A percentile compares a stretch with the other conserved stretches of the same genome.
phyloP scores from a whole-genome alignment of 306 rosid species.

The Casuarina cunninghamiana region DNA sequence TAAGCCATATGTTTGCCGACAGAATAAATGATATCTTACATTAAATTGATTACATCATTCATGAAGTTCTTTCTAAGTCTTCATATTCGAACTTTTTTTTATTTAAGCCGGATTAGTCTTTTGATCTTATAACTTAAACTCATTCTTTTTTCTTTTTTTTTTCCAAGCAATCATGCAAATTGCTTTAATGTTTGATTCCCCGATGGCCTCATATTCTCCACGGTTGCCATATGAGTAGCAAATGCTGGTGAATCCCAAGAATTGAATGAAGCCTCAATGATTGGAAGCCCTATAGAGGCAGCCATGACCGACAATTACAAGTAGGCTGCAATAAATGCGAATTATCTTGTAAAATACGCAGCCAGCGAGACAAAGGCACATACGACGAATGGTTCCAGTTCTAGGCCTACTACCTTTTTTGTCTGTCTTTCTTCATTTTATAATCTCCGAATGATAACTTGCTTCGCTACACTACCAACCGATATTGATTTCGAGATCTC shows the following conservation, averaged over 20 bases:
- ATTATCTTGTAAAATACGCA: slow-evolving; percentile 37
- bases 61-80: too few species aligned
- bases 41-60: too few species aligned
- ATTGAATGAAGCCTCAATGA: slow-evolving; percentile 31
- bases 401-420: slow-evolving; percentile 32
- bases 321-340: slow-evolving; percentile 30
- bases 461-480: not conserved
- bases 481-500: not conserved
- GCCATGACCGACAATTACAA: slow-evolving; percentile 50
- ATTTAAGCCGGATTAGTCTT: too few species aligned
- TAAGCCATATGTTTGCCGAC: too few species aligned
- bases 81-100: too few species aligned
- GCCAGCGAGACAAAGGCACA: slow-evolving; percentile 40
- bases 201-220: not conserved
- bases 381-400: slow-evolving; percentile 26
- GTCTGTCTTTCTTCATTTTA: slow-evolving; percentile 16
- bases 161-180: not conserved
- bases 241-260: not conserved
- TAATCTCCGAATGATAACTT: not conserved
- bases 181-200: not conserved
- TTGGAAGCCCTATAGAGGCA: slow-evolving; percentile 27
- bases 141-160: not conserved
- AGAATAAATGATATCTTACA: too few species aligned
- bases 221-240: not conserved
- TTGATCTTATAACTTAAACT: too few species aligned